Conservation (phyloP, 345 rosid species). For the Barbarea vulgaris region DNA sequence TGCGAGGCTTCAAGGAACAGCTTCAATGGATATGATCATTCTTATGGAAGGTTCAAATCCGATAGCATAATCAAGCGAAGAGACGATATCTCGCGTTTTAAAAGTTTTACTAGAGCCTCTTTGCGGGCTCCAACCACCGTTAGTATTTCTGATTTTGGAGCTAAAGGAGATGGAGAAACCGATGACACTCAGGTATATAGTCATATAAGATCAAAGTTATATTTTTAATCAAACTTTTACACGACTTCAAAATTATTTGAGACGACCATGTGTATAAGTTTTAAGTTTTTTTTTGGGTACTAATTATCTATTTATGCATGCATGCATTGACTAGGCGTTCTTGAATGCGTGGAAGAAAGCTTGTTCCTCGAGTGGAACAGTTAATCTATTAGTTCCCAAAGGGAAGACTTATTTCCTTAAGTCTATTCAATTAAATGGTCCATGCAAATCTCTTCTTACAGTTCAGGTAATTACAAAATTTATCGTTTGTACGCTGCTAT, state of each 20-base stretch:
- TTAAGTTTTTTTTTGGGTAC: neutral
- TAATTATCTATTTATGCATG: conserved; percentile 28
- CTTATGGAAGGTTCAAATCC: conserved; percentile 26
- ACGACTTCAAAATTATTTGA: neutral
- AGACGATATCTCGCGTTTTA: conserved; percentile 14
- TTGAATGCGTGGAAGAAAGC: conserved; percentile 78
- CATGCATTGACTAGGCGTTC: conserved; percentile 56
- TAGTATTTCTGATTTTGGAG: conserved; percentile 61
- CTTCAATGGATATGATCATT: conserved; percentile 31
- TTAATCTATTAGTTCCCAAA: conserved; percentile 53
- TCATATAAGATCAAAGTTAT: neutral
- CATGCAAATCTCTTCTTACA: conserved; percentile 62
- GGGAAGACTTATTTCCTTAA: conserved; percentile 52
- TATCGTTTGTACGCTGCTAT: neutral
- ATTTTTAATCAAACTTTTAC: neutral
- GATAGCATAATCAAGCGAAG: conserved; percentile 35
- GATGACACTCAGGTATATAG: conserved; percentile 64
- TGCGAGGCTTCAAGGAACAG: conserved; percentile 33
- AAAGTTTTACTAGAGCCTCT: conserved; percentile 17
- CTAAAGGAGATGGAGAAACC: conserved; percentile 53
- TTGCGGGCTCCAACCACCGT: conserved; percentile 14
- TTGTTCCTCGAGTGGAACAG: conserved; percentile 53
- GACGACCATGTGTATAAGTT: neutral
- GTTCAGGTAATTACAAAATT: conserved; percentile 50
- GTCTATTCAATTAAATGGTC: conserved; percentile 63